Evolutionary conservation across 805 yeast genomes (phyloP).

Genomic region (Deakozyma indianensis): DNA sequence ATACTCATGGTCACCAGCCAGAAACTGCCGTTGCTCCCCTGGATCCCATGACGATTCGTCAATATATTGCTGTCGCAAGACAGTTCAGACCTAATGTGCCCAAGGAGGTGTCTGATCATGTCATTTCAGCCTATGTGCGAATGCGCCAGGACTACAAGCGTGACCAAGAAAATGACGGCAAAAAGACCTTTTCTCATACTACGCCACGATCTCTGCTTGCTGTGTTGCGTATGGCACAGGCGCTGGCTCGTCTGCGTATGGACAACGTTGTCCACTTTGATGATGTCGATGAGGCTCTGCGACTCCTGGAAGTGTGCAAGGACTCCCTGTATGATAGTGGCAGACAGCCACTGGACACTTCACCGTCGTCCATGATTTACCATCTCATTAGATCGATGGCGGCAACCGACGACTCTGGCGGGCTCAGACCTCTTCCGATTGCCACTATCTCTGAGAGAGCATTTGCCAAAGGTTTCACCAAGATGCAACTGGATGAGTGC

Average conservation of each 20-base stretch:
- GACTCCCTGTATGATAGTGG: constrained; percentile 47
- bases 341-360: constrained; percentile 38
- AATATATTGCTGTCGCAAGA: constrained; percentile 76
- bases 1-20: constrained; percentile 85
- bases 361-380: constrained; percentile 55
- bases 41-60: constrained; percentile 68
- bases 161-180: constrained; percentile 47
- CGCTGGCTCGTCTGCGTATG: constrained; percentile 80
- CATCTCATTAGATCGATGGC: constrained; percentile 47
- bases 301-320: constrained; percentile 78
- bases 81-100: constrained; percentile 75
- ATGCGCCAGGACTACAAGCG: constrained; percentile 83
- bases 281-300: constrained; percentile 92
- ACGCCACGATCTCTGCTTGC: constrained; percentile 93
- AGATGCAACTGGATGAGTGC: constrained; percentile 62
- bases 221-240: constrained; percentile 85
- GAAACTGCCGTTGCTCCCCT: constrained; percentile 47
- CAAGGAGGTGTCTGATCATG: constrained; percentile 70
- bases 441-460: constrained; percentile 45
- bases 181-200: constrained; percentile 72
- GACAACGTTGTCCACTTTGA: constrained; percentile 51
- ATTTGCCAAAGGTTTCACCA: constrained; percentile 71
- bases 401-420: constrained; percentile 16
- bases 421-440: constrained; percentile 29
- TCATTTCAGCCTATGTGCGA: constrained; percentile 72